A percentile compares a stretch with the other conserved stretches of the same genome.
phyloP scores from a whole-genome alignment of 345 rosid genomes.

The Clarkia xantiana region DNA sequence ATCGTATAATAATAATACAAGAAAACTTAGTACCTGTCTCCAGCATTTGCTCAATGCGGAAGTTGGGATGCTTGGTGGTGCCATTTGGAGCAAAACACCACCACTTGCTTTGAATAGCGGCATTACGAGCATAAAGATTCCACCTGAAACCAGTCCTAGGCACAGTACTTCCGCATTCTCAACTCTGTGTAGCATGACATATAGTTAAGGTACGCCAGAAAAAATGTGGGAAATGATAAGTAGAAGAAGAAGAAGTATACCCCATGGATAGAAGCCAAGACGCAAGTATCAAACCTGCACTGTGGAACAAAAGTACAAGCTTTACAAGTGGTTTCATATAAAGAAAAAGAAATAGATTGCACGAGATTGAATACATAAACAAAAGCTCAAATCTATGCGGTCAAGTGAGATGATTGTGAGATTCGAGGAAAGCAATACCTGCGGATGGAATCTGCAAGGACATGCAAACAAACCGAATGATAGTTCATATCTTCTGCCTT shows the following conservation, averaged over 20 bases:
- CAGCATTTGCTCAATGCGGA: slow-evolving; percentile 82
- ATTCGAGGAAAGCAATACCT: slow-evolving; percentile 25
- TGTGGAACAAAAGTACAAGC: slow-evolving; percentile 34
- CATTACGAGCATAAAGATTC: slow-evolving; percentile 77
- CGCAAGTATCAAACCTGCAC: slow-evolving; percentile 96
- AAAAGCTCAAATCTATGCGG: no score
- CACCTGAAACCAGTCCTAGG: slow-evolving; percentile 70
- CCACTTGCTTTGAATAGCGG: slow-evolving; percentile 76
- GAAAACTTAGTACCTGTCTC: slow-evolving; percentile 55
- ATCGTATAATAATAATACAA: not conserved
- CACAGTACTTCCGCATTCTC: slow-evolving; percentile 89
- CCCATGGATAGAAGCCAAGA: slow-evolving; percentile 94
- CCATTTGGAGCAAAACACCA: slow-evolving; percentile 83
- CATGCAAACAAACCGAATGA: slow-evolving; percentile 92
- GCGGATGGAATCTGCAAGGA: slow-evolving; percentile 89
- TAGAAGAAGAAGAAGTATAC: slow-evolving; percentile 22
- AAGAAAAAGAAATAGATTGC: not conserved
- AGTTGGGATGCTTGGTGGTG: slow-evolving; percentile 74
- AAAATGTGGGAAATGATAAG: not conserved
- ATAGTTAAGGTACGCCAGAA: not conserved
- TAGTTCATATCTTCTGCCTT: slow-evolving; percentile 94
- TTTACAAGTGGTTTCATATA: slow-evolving; percentile 17
- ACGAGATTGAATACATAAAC: no score
- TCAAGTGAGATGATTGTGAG: no score
- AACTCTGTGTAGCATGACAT: slow-evolving; percentile 42